Evolutionary conservation across 2,329 filamentous ascomycete species (phyloP).

Genomic region (Periconia macrospinosa): DNA sequence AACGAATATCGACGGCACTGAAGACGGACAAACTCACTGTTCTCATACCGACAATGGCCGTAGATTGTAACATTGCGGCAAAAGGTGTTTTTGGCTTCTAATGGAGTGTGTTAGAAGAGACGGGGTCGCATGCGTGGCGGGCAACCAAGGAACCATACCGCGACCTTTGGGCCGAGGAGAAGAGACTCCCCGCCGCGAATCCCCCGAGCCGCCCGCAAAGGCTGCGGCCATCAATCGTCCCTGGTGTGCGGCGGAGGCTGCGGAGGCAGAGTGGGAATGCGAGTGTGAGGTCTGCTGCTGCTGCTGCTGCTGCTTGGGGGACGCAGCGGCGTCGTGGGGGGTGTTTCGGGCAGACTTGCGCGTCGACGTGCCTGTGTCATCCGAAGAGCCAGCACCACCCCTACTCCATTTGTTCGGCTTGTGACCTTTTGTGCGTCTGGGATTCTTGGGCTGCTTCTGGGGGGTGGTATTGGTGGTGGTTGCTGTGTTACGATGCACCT

Average conservation of each 20-base stretch:
- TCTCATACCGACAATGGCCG: constrained; percentile 88
- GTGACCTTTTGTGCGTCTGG: constrained; percentile 29
- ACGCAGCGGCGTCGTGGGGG: constrained; percentile 18
- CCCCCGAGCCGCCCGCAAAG: constrained; percentile 41
- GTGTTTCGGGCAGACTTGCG: constrained; percentile 25
- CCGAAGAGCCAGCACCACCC: constrained; percentile 23
- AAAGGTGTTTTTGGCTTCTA: constrained; percentile 79
- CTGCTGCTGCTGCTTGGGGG: constrained; percentile 11
- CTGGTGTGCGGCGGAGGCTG: constrained; percentile 18
- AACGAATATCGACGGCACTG: constrained; percentile 4
- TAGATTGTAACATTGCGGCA: constrained; percentile 94
- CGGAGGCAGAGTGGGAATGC: constrained; percentile 17
- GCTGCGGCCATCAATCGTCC: constrained; percentile 40
- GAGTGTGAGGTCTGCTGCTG: constrained; percentile 16
- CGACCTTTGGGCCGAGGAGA: constrained; percentile 50
- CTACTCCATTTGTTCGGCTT: constrained; percentile 36
- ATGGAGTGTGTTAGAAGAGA: constrained; percentile 21
- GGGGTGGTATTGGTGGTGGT: constrained; percentile 10
- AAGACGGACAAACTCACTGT: constrained; percentile 55
- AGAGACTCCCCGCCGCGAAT: constrained; percentile 44
- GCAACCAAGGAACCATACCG: constrained; percentile 28
- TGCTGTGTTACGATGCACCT: constrained; percentile 18
- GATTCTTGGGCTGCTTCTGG: constrained; percentile 30
- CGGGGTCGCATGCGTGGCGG: neutral
- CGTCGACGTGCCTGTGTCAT: constrained; percentile 29